Evolutionary conservation across 805 yeast species (phyloP).

Genomic region (Cyberlindnera veronae): DNA sequence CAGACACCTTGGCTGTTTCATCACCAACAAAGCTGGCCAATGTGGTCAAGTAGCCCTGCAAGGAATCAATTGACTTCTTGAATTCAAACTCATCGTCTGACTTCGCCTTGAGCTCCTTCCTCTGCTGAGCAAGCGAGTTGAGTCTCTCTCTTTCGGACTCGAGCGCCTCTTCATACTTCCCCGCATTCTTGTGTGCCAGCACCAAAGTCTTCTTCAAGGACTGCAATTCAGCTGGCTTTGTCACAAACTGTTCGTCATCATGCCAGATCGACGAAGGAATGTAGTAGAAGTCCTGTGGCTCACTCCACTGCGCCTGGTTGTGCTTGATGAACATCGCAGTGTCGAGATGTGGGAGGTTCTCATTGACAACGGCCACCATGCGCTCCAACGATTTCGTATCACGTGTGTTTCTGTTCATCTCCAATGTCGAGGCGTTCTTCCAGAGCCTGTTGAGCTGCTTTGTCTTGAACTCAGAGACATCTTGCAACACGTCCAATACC

Average conservation of each 20-base stretch:
- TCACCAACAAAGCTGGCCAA: slow-evolving; percentile 64
- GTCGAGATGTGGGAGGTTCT: slow-evolving; percentile 72
- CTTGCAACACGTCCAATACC: slow-evolving; percentile 78
- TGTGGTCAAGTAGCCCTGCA: slow-evolving; percentile 48
- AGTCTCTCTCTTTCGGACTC: slow-evolving; percentile 30
- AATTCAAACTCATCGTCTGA: slow-evolving; percentile 48
- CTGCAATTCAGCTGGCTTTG: slow-evolving; percentile 46
- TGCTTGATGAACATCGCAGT: slow-evolving; percentile 92
- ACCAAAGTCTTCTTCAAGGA: slow-evolving; percentile 48
- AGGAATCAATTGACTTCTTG: slow-evolving; percentile 33
- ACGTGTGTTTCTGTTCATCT: slow-evolving; percentile 49
- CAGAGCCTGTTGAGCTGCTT: slow-evolving; percentile 66
- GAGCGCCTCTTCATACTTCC: slow-evolving; percentile 28
- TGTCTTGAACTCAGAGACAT: slow-evolving; percentile 75
- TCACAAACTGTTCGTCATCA: slow-evolving; percentile 78
- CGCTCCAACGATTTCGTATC: slow-evolving; percentile 41
- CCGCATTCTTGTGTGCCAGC: slow-evolving; percentile 31
- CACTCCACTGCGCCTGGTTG: slow-evolving; percentile 70
- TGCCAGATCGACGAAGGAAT: slow-evolving; percentile 95
- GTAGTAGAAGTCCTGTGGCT: slow-evolving; percentile 81
- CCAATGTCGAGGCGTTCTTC: slow-evolving; percentile 56
- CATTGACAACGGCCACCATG: slow-evolving; percentile 54
- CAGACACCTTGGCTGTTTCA: slow-evolving; percentile 68
- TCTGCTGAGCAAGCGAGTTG: slow-evolving; percentile 29
- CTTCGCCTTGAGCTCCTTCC: slow-evolving; percentile 34